Conservation (phyloP, 495 filamentous ascomycete genomes). For the Hypomontagnella monticulosa region DNA sequence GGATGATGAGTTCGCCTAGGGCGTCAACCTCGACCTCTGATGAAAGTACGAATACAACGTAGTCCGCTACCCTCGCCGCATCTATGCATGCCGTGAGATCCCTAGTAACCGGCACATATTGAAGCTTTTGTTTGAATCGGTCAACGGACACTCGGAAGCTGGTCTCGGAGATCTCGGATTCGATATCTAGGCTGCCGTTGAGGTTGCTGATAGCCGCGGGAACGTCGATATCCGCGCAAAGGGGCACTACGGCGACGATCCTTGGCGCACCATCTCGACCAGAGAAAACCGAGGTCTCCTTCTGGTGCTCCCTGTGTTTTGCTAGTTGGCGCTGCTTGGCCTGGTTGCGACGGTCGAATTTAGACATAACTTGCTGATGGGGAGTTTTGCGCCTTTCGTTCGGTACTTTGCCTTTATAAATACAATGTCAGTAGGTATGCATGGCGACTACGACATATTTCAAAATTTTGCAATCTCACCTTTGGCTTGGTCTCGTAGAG, state of each 20-base stretch:
- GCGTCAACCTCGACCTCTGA: constrained; percentile 83
- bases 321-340: constrained; percentile 82
- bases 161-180: constrained; percentile 69
- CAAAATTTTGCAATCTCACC: constrained; percentile 59
- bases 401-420: constrained; percentile 51
- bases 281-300: constrained; percentile 78
- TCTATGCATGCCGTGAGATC: constrained; percentile 81
- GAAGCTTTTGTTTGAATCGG: constrained; percentile 89
- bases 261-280: constrained; percentile 87
- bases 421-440: constrained; percentile 20
- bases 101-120: constrained; percentile 77
- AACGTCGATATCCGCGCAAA: constrained; percentile 76
- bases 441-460: neutral
- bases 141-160: constrained; percentile 75
- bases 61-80: constrained; percentile 88
- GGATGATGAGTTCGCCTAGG: constrained; percentile 80
- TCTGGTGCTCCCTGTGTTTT: constrained; percentile 82
- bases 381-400: constrained; percentile 79
- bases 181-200: constrained; percentile 81
- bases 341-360: constrained; percentile 92
- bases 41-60: constrained; percentile 84
- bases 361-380: constrained; percentile 97
- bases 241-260: constrained; percentile 89
- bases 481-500: constrained; percentile 82
- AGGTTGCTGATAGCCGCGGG: constrained; percentile 71